Conservation (phyloP, 352 stramenopile species). For the Phytophthora pinifolia region DNA sequence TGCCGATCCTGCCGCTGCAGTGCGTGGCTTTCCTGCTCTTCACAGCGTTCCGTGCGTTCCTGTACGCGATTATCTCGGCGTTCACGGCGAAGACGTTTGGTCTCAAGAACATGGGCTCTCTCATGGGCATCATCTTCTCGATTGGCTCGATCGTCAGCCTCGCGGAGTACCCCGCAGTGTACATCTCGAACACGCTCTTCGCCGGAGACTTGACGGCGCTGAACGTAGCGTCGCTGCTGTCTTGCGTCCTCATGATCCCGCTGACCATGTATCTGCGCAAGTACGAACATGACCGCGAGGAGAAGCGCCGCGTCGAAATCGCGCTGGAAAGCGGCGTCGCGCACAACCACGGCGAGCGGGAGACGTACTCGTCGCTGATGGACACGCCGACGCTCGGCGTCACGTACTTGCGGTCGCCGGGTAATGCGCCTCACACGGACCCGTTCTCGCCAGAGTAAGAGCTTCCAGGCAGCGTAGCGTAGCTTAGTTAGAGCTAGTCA, state of each 20-base stretch:
- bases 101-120: constrained; percentile 78
- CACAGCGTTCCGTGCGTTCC: constrained; percentile 80
- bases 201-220: constrained; percentile 56
- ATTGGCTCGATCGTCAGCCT: constrained; percentile 73
- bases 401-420: constrained; percentile 59
- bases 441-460: constrained; percentile 30
- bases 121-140: constrained; percentile 86
- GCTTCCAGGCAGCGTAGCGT: not conserved
- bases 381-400: constrained; percentile 47
- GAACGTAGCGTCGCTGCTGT: constrained; percentile 49
- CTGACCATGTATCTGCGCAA: constrained; percentile 57
- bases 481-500: constrained; percentile 9
- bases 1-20: constrained; percentile 67
- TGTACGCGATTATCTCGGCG: constrained; percentile 86
- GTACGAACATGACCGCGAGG: constrained; percentile 49
- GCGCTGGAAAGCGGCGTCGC: constrained; percentile 18
- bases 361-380: constrained; percentile 47
- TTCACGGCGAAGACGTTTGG: constrained; percentile 89
- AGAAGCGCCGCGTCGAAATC: constrained; percentile 38
- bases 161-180: constrained; percentile 78
- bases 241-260: constrained; percentile 60
- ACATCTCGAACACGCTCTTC: constrained; percentile 62
- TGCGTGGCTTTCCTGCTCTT: constrained; percentile 79
- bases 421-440: constrained; percentile 27
- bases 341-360: constrained; percentile 21